phyloP scores from a whole-genome alignment of 257 asterid species.

The Fraxinus quadrangulata region DNA sequence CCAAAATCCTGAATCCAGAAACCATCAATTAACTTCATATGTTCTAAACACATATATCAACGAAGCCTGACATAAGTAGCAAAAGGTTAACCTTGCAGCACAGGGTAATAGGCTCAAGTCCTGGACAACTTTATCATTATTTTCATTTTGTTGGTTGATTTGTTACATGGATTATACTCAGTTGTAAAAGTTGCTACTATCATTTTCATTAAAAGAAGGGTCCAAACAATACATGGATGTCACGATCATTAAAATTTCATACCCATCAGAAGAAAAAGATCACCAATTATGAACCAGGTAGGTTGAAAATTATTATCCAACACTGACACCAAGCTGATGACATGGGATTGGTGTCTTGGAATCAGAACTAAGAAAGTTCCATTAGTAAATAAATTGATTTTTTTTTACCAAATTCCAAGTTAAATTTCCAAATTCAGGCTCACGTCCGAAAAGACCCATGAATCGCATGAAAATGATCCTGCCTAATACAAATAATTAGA shows the following conservation, averaged over 20 bases:
- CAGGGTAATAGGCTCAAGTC: not conserved
- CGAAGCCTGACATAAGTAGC: not conserved
- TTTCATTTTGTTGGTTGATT: not conserved
- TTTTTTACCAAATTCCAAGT: not conserved
- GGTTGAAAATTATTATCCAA: not conserved
- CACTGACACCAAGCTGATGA: not conserved
- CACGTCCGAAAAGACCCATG: not conserved
- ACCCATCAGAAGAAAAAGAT: not conserved
- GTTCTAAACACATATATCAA: not conserved
- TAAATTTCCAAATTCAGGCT: not conserved
- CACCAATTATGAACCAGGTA: not conserved
- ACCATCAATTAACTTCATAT: conserved; percentile 1
- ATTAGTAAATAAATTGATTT: not conserved
- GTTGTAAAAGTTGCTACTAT: not conserved
- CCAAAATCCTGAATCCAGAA: conserved; percentile 75
- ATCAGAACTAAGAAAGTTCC: not conserved
- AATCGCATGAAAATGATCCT: not conserved
- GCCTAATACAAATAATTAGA: not conserved
- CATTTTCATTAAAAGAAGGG: not conserved
- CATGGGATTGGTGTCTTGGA: not conserved
- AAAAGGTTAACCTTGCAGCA: not conserved
- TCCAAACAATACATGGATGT: not conserved
- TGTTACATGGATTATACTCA: not conserved
- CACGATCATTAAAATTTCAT: not conserved
- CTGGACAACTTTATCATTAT: not conserved